A percentile compares a stretch with the other conserved stretches of the same genome.
Conservation (phyloP, 768 basidiomycete species). For the Serendipita sp. region DNA sequence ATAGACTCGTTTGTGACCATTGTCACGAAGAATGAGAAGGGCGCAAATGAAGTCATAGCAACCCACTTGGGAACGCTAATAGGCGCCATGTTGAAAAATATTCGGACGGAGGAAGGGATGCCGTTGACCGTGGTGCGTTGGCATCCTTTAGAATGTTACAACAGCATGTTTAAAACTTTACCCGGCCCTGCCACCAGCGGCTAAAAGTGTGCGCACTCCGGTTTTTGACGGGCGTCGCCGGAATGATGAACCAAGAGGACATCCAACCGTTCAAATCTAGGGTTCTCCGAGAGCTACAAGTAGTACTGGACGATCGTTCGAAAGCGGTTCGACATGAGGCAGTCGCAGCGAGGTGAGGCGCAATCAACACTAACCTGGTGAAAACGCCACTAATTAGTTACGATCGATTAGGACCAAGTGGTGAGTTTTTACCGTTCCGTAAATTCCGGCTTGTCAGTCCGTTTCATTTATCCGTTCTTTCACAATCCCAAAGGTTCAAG, state of each 20-base stretch:
- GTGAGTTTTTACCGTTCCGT: neutral
- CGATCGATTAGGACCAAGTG: neutral
- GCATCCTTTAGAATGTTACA: neutral
- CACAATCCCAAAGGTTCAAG: neutral
- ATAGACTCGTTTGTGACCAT: slow-evolving; percentile 64
- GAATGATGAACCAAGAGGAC: slow-evolving; percentile 61
- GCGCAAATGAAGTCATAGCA: slow-evolving; percentile 34
- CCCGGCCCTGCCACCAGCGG: slow-evolving; percentile 28
- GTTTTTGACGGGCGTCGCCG: slow-evolving; percentile 59
- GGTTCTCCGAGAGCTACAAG: slow-evolving; percentile 60
- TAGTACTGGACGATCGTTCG: slow-evolving; percentile 78
- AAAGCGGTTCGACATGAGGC: slow-evolving; percentile 71
- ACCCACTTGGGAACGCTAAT: slow-evolving; percentile 55
- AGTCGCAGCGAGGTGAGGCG: slow-evolving; percentile 53
- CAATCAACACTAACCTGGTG: neutral
- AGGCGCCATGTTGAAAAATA: slow-evolving; percentile 51
- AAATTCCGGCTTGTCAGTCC: neutral
- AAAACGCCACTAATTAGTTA: neutral
- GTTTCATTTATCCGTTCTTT: neutral
- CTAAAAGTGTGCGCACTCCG: slow-evolving; percentile 61
- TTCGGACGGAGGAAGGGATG: slow-evolving; percentile 22
- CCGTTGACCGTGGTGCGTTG: slow-evolving; percentile 40
- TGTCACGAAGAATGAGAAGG: slow-evolving; percentile 35
- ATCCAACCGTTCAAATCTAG: slow-evolving; percentile 63
- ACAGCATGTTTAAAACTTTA: neutral